These are phyloP conservation scores for Mycena citricolor DNA, from an alignment of 1,284 basidiomycete genomes.

Conservation along the genomic window DNA sequence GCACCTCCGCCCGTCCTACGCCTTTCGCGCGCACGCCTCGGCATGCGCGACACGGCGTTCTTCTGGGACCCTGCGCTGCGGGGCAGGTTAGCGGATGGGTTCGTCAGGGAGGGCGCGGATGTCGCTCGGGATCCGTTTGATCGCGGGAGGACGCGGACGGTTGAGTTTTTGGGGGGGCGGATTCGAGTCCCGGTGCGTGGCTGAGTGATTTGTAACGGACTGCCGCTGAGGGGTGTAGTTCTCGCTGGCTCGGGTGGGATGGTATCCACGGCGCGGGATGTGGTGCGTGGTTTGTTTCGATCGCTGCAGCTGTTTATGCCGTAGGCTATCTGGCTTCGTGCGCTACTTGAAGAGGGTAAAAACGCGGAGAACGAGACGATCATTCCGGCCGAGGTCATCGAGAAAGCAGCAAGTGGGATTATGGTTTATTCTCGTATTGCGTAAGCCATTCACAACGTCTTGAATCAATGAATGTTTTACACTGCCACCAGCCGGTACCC, in stretches of 20 bases:
- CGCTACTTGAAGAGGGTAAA: slow-evolving; percentile 17
- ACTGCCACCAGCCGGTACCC: slow-evolving; percentile 8
- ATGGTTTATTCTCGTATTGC: slow-evolving; percentile 12
- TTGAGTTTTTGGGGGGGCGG: too few relatives aligned
- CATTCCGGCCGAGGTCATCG: slow-evolving; percentile 23
- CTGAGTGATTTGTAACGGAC: too few relatives aligned
- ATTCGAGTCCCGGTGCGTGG: too few relatives aligned
- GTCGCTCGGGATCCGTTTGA: slow-evolving; percentile 19
- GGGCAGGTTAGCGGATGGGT: slow-evolving; percentile 21
- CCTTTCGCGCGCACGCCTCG: slow-evolving; percentile 23
- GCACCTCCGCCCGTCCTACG: slow-evolving; percentile 28
- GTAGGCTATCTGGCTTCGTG: slow-evolving; percentile 17
- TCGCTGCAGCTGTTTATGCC: slow-evolving; percentile 4
- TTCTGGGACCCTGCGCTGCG: slow-evolving; percentile 18
- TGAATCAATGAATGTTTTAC: not conserved
- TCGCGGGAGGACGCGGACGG: not conserved
- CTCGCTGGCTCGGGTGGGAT: slow-evolving; percentile 27
- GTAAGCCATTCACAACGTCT: slow-evolving; percentile 9
- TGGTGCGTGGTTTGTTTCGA: slow-evolving; percentile 10
- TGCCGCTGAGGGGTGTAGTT: too few relatives aligned
- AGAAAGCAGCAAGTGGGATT: slow-evolving; percentile 23
- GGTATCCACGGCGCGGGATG: slow-evolving; percentile 24
- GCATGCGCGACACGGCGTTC: slow-evolving; percentile 25
- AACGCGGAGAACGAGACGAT: slow-evolving; percentile 18
- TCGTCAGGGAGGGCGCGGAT: slow-evolving; percentile 20